Base-by-base conservation (phyloP, 2,329 filamentous ascomycete species). In the Neopestalotiopsis sp. region DNA sequence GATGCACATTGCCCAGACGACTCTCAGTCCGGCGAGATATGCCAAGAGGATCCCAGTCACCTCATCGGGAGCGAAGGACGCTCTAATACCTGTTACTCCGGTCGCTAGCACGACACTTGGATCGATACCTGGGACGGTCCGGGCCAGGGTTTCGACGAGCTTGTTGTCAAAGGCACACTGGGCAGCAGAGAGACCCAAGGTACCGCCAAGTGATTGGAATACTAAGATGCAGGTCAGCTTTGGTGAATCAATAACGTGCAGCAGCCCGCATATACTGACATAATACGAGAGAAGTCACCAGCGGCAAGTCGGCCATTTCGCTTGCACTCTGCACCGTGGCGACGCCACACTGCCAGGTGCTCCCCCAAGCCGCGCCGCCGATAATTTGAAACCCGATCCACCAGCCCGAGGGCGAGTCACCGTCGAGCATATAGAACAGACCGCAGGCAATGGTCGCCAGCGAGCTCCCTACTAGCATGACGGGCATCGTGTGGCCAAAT, bases 21-120 rank as follows among this genome's bases (percentile, higher is more conserved):
- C 87, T 73, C 89, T 89, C 73, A 90, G 88, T 0, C 86, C 87
- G 65, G 85, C 79, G 69, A 86, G 90, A 78, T 92, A 92, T 0
- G 87, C 87, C 0, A 74, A 65, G 17, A 91, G 78, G 57, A 92
- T 86, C 0, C 81, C 82, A 0, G 78, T 74, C 0, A 91, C 74
- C 70, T 82, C 81, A 13, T 85, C 75, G 0, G 78, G 67, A 0
- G 84, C 74, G 67, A 92, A 87, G 1, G 78, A 78, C 4, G 60
- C 28, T 69, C 86, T 83, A 42, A 93, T 78, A 68, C 86, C 81
- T 0, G 89, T 89, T 1, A 83, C 83, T 12, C 84, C 84, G 0
- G 80, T 80, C 1, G 70, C 69, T 4, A 83, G 70, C 1, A 85
- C 76, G 2, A 61, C 24, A 0, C 65, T 38, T 0, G 80, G 76